phyloP scores from a whole-genome alignment of 306 rosid species.

The Castanea mollissima region DNA sequence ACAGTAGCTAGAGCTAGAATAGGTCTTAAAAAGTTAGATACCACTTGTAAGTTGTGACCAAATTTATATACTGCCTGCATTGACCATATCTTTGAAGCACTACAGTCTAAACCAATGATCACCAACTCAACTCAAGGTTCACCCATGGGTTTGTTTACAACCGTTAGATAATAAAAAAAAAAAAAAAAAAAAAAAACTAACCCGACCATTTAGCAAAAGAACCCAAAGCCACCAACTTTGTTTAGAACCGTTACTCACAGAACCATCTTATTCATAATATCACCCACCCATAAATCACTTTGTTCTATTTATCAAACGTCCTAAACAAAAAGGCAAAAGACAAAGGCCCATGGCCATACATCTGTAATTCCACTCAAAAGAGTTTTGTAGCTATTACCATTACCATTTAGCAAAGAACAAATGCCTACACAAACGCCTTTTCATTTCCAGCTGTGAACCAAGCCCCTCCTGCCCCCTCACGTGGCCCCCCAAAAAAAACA shows the following conservation, averaged over 20 bases:
- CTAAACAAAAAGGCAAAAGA: background rate
- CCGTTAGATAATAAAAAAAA: no score
- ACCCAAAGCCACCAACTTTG: background rate
- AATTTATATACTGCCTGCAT: no score
- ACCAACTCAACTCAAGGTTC: background rate
- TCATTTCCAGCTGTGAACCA: slow-evolving; percentile 73
- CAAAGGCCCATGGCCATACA: background rate
- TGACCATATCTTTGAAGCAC: no score
- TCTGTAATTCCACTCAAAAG: slow-evolving; percentile 15
- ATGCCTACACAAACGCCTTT: slow-evolving; percentile 31
- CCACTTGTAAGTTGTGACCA: no score
- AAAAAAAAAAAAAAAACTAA: background rate
- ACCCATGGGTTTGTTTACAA: no score
- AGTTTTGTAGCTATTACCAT: background rate
- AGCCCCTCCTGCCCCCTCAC: slow-evolving; percentile 18
- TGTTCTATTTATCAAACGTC: background rate
- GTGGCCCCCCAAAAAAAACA: slow-evolving; percentile 4
- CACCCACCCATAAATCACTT: background rate
- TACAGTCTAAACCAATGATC: no score
- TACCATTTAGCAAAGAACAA: slow-evolving; percentile 20
- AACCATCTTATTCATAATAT: background rate
- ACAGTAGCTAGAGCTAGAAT: no score
- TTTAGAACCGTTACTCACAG: background rate
- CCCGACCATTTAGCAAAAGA: no score
- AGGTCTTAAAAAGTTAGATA: no score